Base-by-base conservation (phyloP, 1,284 basidiomycete genomes). In the Rhodotorula glutinis region DNA sequence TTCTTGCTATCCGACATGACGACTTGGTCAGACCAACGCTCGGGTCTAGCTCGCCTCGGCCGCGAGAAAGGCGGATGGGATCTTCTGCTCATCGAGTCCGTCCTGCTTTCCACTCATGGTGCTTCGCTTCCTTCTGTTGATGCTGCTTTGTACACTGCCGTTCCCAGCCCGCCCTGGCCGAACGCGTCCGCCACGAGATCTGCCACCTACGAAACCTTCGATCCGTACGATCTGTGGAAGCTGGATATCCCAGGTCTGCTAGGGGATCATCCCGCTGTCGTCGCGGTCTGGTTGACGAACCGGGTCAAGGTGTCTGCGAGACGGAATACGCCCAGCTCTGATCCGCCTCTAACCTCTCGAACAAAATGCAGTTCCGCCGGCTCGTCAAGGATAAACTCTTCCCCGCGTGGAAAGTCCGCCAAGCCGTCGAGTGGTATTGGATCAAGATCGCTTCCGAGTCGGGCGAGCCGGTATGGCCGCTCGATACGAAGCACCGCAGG, bases 281-380 rank as follows among this genome's bases (percentile, higher is more conserved):
- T 76, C 1, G 70, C 62, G 0, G 63, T 74, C 17, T 76, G 75
- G 75, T 44, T 76, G 0, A 76, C 75, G 1, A 76, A 76, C 56
- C 58, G 65, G 19, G 65, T 70, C 68, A 75, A 75, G 54, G 71
- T 69, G n/a, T n/a, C n/a, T n/a, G n/a, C n/a, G n/a, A n/a, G n/a
- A n/a, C n/a, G n/a, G n/a, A n/a, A n/a, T n/a, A n/a, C n/a, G n/a
- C n/a, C 4, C 10, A 5, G 16, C 8, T 10, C 17, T 16, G 44
- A 56, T 23, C 53, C 30, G 4, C 25, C 52, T 0, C 11, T 23
- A 3, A 29, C 16, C n/a, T 27, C 27, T 13, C 14, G 16, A 19
- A 23, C n/a, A 47, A 27, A 21, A 5, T 4, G 3, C 58, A 73
- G 69, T 75, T 71, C 51, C 67, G 74, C 1, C 55, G 67, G 0